A percentile compares a stretch with the other conserved stretches of the same genome.
These are phyloP conservation scores for Pyricularia sp. DNA, from an alignment of 2,329 filamentous ascomycete genomes.

Conservation along the genomic window DNA sequence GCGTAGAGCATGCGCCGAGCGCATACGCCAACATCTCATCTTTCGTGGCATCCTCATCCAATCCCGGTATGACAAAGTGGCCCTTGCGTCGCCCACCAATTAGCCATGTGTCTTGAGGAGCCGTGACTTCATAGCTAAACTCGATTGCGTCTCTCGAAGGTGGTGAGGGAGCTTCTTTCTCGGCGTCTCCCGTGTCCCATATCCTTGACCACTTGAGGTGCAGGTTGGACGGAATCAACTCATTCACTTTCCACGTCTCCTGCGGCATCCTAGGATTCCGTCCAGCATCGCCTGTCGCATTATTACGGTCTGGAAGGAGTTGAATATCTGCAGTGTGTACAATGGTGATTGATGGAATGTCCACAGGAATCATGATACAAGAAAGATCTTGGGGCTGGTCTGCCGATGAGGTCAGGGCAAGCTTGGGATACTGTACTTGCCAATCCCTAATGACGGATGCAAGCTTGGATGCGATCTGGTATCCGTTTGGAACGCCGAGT, in stretches of 20 bases:
- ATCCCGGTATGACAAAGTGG: slow-evolving; percentile 52
- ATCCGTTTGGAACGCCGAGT: slow-evolving; percentile 30
- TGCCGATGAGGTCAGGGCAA: slow-evolving; percentile 19
- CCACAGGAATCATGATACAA: slow-evolving; percentile 76
- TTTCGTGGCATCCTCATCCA: slow-evolving; percentile 8
- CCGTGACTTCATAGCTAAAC: slow-evolving; percentile 73
- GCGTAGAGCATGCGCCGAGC: slow-evolving; percentile 22
- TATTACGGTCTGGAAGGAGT: slow-evolving; percentile 24
- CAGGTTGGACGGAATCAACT: slow-evolving; percentile 51
- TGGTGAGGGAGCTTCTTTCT: slow-evolving; percentile 15
- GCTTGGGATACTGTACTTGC: slow-evolving; percentile 19
- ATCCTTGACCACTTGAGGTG: slow-evolving; percentile 48
- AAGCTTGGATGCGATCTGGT: slow-evolving; percentile 16
- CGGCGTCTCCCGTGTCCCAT: slow-evolving; percentile 39
- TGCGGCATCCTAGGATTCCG: slow-evolving; percentile 14
- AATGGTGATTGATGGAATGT: slow-evolving; percentile 71
- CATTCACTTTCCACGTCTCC: slow-evolving; percentile 43
- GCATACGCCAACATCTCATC: slow-evolving; percentile 3
- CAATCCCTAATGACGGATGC: slow-evolving; percentile 23
- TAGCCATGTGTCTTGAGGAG: slow-evolving; percentile 66
- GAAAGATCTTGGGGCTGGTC: slow-evolving; percentile 27
- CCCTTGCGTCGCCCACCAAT: slow-evolving; percentile 70
- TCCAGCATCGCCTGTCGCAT: slow-evolving; percentile 13
- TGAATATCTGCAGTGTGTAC: slow-evolving; percentile 66
- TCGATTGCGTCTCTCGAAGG: slow-evolving; percentile 38